Percentiles rank a stretch among this genome's conserved stretches.
Evolutionary conservation across 179 eudicot genomes (phyloP).

Genomic region (Beta corolliflora): DNA sequence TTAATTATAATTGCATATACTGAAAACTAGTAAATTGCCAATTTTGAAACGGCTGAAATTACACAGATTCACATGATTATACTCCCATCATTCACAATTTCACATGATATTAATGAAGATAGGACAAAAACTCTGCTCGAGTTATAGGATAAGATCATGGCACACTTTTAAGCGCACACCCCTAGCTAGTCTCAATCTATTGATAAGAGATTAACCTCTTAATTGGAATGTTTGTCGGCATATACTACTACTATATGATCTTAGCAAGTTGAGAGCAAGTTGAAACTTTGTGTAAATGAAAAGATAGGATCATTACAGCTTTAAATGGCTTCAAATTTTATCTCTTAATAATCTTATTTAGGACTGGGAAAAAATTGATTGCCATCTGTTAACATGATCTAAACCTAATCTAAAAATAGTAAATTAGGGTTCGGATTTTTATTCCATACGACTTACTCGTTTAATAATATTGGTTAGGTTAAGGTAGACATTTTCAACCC

Average conservation of each 20-base stretch:
- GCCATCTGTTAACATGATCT: too few species aligned
- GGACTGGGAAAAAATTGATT: too few species aligned
- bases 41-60: not conserved
- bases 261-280: conserved; percentile 6
- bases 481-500: too few species aligned
- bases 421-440: too few species aligned
- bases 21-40: not conserved
- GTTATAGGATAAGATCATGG: conserved; percentile 32
- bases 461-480: too few species aligned
- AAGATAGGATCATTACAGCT: too few species aligned
- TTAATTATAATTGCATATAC: too few species aligned
- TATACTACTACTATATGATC: not conserved
- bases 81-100: not conserved
- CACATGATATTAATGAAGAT: conserved; percentile 29
- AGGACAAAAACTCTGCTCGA: conserved; percentile 20
- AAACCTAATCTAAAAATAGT: too few species aligned
- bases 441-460: too few species aligned
- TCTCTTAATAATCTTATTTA: too few species aligned
- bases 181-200: conserved; percentile 12
- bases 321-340: too few species aligned
- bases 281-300: not conserved
- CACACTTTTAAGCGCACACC: conserved; percentile 32
- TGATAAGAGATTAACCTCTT: not conserved
- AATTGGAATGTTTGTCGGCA: conserved; percentile 14
- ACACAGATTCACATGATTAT: not conserved